Evolutionary conservation across 768 basidiomycete genomes (phyloP).

Genomic region (Ephemerocybe angulata): DNA sequence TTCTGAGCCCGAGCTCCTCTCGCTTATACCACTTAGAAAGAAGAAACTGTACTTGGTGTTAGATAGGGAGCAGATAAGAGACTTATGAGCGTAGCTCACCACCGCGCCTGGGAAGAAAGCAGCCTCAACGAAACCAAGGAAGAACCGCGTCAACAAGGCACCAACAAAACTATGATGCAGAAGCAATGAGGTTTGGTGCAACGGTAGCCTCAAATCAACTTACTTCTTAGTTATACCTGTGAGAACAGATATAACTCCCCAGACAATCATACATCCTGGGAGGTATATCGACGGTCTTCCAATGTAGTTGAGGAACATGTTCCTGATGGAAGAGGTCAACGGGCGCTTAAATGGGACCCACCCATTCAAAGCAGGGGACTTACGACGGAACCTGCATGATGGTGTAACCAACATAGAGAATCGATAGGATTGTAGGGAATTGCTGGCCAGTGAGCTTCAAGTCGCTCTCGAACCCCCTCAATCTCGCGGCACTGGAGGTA

Average conservation of each 20-base stretch:
- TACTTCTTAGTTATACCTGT: conserved; percentile 41
- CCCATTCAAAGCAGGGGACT: conserved; percentile 23
- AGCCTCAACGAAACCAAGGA: conserved; percentile 68
- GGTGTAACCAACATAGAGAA: conserved; percentile 71
- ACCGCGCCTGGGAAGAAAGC: conserved; percentile 71
- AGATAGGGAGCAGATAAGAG: not conserved
- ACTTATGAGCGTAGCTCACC: conserved; percentile 25
- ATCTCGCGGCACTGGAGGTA: conserved; percentile 56
- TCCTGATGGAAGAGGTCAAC: conserved; percentile 38
- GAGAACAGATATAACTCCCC: conserved; percentile 55
- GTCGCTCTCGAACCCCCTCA: conserved; percentile 69
- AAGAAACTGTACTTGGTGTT: conserved; percentile 44
- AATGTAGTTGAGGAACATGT: conserved; percentile 70
- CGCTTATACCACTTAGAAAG: conserved; percentile 79
- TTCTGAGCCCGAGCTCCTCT: conserved; percentile 70
- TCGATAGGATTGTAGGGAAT: conserved; percentile 64
- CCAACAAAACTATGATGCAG: conserved; percentile 56
- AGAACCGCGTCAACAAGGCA: conserved; percentile 71
- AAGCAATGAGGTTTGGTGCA: not conserved
- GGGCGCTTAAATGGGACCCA: not conserved
- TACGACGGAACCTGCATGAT: conserved; percentile 79
- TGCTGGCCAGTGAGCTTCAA: conserved; percentile 53
- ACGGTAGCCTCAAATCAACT: conserved; percentile 4
- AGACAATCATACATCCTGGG: conserved; percentile 64
- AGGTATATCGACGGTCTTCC: conserved; percentile 69